Base-by-base conservation (phyloP, 768 basidiomycete species). In the Calocera cornea region DNA sequence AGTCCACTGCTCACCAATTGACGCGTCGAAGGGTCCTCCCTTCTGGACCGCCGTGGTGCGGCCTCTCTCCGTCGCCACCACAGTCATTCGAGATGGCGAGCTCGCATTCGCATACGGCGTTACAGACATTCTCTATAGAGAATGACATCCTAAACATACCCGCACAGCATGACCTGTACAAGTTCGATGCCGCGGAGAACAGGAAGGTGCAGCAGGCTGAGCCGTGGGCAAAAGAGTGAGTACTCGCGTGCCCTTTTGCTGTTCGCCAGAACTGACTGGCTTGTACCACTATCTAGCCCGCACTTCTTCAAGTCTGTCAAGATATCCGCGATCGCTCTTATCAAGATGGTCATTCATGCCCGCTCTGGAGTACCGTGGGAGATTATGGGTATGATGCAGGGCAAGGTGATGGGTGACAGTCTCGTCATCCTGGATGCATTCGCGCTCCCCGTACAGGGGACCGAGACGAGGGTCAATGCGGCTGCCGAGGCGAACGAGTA, bases 331-430 rank as follows among this genome's bases (percentile, higher is more conserved):
- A 76, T 80, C 36, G 80, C 81, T 0, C 72, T 82, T 68, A 79
- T 82, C 74, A 82, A 82, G 71, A 82, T 82, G 81, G 78, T 81
- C 38, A 81, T 78, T 36, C 95, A 97, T 76, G 95, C 95, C 34
- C 87, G 95, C 64, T 97, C 95, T 1, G 95, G 95, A 68, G 95
- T 97, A 3, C 89, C 90, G 68, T 92, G 97, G 79, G 95, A 99
- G 78, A 97, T 99, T 74, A 99, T 99, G 95, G 95, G 95, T 11
- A 84, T 98, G 34, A 97, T 99, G 94, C 95, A 97, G 77, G 95
- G 95, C 67, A 95, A 97, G 78, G 88, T 97, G 40, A 79, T 90
- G 10, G 88, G 85, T 1, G 75, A 75, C 33, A 75, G 77, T 1
- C 77, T 82, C 68, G 76, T 79, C 75, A 87, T 99, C 74, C 88